Evolutionary conservation across 2,329 filamentous ascomycete species (phyloP).

Genomic region (Lachnellula hyalina): DNA sequence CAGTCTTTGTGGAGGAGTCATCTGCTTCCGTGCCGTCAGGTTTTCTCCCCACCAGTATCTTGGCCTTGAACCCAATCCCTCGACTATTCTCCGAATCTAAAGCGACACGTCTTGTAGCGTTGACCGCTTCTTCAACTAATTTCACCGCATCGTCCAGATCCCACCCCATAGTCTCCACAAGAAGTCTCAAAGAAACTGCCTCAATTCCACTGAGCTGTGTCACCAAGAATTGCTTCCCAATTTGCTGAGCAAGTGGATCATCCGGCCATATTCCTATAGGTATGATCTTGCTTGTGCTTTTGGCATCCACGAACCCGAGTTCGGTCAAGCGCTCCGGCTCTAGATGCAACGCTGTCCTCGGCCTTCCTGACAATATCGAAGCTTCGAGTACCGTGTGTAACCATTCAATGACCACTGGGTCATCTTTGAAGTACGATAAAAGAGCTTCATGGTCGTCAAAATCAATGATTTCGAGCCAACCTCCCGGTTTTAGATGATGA

Average conservation of each 20-base stretch:
- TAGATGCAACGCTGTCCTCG: slow-evolving; percentile 19
- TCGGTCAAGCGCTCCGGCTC: slow-evolving; percentile 25
- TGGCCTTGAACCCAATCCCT: slow-evolving; percentile 22
- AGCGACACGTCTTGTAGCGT: slow-evolving; percentile 15
- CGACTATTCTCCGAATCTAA: slow-evolving; percentile 18
- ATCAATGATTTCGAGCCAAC: slow-evolving; percentile 30
- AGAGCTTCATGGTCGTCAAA: slow-evolving; percentile 24
- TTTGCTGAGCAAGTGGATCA: slow-evolving; percentile 24
- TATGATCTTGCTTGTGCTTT: slow-evolving; percentile 21
- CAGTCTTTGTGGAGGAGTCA: neutral
- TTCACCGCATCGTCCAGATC: slow-evolving; percentile 19
- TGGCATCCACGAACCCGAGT: slow-evolving; percentile 40
- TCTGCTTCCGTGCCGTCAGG: slow-evolving; percentile 11
- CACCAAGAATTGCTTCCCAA: slow-evolving; percentile 26
- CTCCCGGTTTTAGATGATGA: slow-evolving; percentile 27
- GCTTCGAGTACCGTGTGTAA: slow-evolving; percentile 15
- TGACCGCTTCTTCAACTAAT: slow-evolving; percentile 10
- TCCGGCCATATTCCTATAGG: slow-evolving; percentile 33
- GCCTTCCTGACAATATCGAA: slow-evolving; percentile 18
- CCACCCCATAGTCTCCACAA: slow-evolving; percentile 26
- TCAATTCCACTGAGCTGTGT: slow-evolving; percentile 23
- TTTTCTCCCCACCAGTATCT: slow-evolving; percentile 25
- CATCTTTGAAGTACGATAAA: slow-evolving; percentile 14
- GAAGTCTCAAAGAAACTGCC: slow-evolving; percentile 20
- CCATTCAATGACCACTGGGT: slow-evolving; percentile 11